Base-by-base conservation (phyloP, 1,139 yeast species). In the Debaryomyces sp. region DNA sequence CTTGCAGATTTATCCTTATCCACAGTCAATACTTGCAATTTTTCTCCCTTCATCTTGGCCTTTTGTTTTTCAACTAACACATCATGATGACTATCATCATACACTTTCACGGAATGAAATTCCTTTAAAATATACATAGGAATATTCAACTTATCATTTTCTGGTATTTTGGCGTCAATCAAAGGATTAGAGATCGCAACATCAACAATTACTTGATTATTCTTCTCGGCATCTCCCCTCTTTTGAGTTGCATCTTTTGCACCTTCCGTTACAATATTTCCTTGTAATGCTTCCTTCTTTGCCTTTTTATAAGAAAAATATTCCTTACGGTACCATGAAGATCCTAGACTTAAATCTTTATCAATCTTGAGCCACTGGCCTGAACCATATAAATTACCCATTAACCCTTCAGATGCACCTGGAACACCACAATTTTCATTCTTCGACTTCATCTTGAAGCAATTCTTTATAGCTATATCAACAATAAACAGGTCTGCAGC, bases 281-380 rank as follows among this genome's bases (percentile, higher is more conserved):
- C 57, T 24, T 45, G 45, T 21, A 63, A 53, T 0, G 62, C 62
- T 15, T 63, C 65, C 3, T 62, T 53, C 18, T 63, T 62, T 35
- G 73, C 61, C 24, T 57, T 61, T 47, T 75, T 74, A 47, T 70
- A 66, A 27, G 70, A 64, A 29, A 75, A 56, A 51, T 55, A 73
- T 46, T 67, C 64, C 43, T 61, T 64, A 33, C 59, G 60, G 21
- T 66, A 49, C 72, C 75, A 72, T 4, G 71, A 63, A 33, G 61
- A 54, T 2, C 73, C 74, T 50, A 75, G 63, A 9, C 62, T 53
- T 47, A 75, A 62, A 55, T 76, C 80, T 50, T 76, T 76, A 37
- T 70, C 67, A 12, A 75, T 52, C 43, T 63, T 63, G 6, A 52
- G 49, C 80, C 80, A 75, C 1, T 68, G 69, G 2, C 72, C 73